Evolutionary conservation across 768 basidiomycete genomes (phyloP).

Genomic region (Tremella mesenterica): DNA sequence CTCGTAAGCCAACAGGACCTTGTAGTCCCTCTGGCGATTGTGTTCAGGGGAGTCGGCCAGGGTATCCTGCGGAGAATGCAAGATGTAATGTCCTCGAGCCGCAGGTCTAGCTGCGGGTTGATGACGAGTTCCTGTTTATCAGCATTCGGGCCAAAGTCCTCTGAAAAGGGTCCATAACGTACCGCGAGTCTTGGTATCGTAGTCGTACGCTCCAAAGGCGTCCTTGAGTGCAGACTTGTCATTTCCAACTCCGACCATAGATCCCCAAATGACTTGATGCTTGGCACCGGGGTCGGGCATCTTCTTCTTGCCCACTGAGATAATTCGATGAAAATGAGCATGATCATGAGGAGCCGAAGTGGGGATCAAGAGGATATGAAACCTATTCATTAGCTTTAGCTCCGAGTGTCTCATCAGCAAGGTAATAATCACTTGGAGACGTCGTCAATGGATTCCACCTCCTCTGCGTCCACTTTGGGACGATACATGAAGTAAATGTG

Average conservation of each 20-base stretch:
- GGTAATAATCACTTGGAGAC: constrained; percentile 31
- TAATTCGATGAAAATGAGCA: constrained; percentile 36
- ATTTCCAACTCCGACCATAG: constrained; percentile 17
- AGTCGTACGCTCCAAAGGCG: constrained; percentile 30
- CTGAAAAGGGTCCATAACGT: constrained; percentile 2
- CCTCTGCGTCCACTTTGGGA: constrained; percentile 35
- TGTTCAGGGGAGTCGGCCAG: constrained; percentile 29
- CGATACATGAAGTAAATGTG: constrained; percentile 41
- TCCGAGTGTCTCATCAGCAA: not conserved
- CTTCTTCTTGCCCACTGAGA: constrained; percentile 41
- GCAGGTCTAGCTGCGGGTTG: constrained; percentile 36
- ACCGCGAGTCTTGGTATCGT: constrained; percentile 39
- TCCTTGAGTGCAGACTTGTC: constrained; percentile 25
- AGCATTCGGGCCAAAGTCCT: not conserved
- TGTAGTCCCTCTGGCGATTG: constrained; percentile 34
- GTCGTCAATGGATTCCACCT: constrained; percentile 32
- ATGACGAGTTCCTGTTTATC: constrained; percentile 26
- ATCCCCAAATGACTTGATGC: constrained; percentile 38
- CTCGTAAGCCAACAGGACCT: constrained; percentile 38
- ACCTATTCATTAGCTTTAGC: constrained; percentile 20
- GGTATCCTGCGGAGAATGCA: constrained; percentile 37
- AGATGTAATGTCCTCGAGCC: constrained; percentile 38
- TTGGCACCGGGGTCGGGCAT: constrained; percentile 38
- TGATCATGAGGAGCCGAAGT: constrained; percentile 24
- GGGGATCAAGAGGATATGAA: constrained; percentile 39